These are phyloP conservation scores for Exserohilum turcica DNA, from an alignment of 2,329 filamentous ascomycete species.

Conservation along the genomic window DNA sequence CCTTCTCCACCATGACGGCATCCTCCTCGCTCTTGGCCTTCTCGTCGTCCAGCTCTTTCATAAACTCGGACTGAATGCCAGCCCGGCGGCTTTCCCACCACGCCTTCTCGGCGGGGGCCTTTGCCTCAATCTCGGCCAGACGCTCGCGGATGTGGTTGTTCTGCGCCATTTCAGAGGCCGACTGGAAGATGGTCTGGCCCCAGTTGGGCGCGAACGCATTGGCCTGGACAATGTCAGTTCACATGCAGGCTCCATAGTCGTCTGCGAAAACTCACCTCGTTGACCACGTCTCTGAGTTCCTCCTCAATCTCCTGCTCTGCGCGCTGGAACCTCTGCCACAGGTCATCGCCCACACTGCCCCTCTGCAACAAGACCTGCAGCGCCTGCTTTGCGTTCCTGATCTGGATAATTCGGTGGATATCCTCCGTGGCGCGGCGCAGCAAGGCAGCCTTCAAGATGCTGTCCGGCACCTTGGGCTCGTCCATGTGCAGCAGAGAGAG, in stretches of 20 bases:
- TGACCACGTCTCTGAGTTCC: constrained; percentile 90
- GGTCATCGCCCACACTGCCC: constrained; percentile 91
- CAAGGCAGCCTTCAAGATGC: constrained; percentile 83
- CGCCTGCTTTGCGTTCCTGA: constrained; percentile 86
- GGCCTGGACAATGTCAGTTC: constrained; percentile 62
- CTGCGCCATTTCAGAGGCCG: constrained; percentile 91
- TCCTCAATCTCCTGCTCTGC: constrained; percentile 98
- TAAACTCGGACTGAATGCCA: constrained; percentile 74
- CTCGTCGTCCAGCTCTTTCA: constrained; percentile 79
- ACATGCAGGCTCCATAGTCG: not conserved
- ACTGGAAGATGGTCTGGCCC: constrained; percentile 96
- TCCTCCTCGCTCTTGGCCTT: constrained; percentile 36
- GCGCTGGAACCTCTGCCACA: constrained; percentile 89
- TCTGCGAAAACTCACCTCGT: constrained; percentile 68
- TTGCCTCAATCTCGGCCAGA: constrained; percentile 74
- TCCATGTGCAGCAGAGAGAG: constrained; percentile 86
- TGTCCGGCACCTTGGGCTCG: constrained; percentile 75
- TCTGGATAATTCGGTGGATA: constrained; percentile 86
- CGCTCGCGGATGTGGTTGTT: constrained; percentile 78
- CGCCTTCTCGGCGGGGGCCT: constrained; percentile 74
- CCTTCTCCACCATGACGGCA: constrained; percentile 23
- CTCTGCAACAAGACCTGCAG: constrained; percentile 81
- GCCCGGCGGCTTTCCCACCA: constrained; percentile 91
- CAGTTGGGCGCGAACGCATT: constrained; percentile 87
- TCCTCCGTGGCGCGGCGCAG: constrained; percentile 89